These are phyloP conservation scores for Afroboletus lepidellus DNA, from an alignment of 1,284 basidiomycete species.

Conservation along the genomic window DNA sequence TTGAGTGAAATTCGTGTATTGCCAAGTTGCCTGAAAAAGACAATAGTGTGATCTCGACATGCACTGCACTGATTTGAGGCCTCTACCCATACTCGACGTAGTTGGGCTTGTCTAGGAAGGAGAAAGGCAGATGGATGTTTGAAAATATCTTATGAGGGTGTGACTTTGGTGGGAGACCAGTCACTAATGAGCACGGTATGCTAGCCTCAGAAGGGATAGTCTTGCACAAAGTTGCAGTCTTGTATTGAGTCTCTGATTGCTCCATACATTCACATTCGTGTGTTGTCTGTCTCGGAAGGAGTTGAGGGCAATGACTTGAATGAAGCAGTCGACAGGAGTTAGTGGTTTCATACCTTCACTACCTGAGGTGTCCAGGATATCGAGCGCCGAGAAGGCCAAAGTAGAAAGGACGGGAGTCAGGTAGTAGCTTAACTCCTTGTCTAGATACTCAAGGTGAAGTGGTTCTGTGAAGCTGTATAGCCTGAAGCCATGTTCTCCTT, in stretches of 20 bases:
- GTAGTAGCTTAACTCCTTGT: slow-evolving; percentile 34
- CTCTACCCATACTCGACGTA: slow-evolving; percentile 22
- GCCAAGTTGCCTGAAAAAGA: no score
- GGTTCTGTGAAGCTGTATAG: slow-evolving; percentile 32
- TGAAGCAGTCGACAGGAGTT: slow-evolving; percentile 43
- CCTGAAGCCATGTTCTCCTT: slow-evolving; percentile 49
- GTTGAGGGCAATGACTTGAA: slow-evolving; percentile 48
- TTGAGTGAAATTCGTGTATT: no score
- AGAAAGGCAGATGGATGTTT: no score
- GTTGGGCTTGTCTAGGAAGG: slow-evolving; percentile 38
- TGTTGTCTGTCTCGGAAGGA: slow-evolving; percentile 47
- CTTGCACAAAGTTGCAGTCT: slow-evolving; percentile 48
- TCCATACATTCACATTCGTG: slow-evolving; percentile 43
- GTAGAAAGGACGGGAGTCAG: slow-evolving; percentile 31
- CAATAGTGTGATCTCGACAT: slow-evolving; percentile 9
- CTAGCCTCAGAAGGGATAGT: slow-evolving; percentile 41
- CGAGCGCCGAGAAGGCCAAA: slow-evolving; percentile 27
- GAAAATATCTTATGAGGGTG: slow-evolving; percentile 39
- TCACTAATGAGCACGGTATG: slow-evolving; percentile 37
- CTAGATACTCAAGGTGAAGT: slow-evolving; percentile 36
- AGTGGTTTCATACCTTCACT: slow-evolving; percentile 35
- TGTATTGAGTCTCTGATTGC: slow-evolving; percentile 48
- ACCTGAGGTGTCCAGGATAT: slow-evolving; percentile 31
- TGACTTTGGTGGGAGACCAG: slow-evolving; percentile 28
- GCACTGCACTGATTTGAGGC: slow-evolving; percentile 29